Percentiles rank a stretch among this genome's conserved stretches.
These are phyloP conservation scores for Pichia membranifaciens DNA, from an alignment of 805 yeast genomes.

Conservation along the genomic window DNA sequence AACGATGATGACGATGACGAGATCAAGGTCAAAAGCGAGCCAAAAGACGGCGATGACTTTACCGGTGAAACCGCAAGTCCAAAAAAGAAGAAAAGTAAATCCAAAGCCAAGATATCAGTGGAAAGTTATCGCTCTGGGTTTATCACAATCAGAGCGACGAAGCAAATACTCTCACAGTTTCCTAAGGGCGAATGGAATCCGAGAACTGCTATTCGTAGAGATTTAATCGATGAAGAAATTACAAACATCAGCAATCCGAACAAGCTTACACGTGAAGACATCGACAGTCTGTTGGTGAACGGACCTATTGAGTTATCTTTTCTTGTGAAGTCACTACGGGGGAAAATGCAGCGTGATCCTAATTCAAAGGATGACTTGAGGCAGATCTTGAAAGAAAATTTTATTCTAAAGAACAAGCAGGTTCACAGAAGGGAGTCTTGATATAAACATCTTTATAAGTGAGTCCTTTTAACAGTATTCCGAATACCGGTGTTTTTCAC, in stretches of 20 bases:
- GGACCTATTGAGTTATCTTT: conserved; percentile 49
- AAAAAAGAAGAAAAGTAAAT: conserved; percentile 7
- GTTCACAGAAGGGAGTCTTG: conserved; percentile 21
- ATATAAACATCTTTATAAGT: not conserved
- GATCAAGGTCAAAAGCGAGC: conserved; percentile 9
- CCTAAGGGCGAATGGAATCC: conserved; percentile 88
- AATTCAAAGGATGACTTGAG: conserved; percentile 60
- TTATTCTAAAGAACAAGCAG: conserved; percentile 28
- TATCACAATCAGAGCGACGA: conserved; percentile 60
- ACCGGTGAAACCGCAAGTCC: conserved; percentile 2
- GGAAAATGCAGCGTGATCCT: conserved; percentile 56
- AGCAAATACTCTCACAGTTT: conserved; percentile 54
- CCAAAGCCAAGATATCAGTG: conserved; percentile 30
- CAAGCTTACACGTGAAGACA: conserved; percentile 57
- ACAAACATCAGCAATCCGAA: conserved; percentile 5
- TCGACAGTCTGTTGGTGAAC: conserved; percentile 52
- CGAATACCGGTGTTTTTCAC: no score
- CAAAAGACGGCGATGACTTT: not conserved
- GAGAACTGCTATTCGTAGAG: conserved; percentile 31
- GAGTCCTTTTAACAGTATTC: no score
- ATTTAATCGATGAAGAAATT: conserved; percentile 3
- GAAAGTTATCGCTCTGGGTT: conserved; percentile 43
- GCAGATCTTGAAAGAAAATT: conserved; percentile 26
- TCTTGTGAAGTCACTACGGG: conserved; percentile 53
- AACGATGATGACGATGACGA: conserved; percentile 8